These are phyloP conservation scores for Plasmodium vivax DNA, from an alignment of 169 alveolate genomes.

Conservation along the genomic window DNA sequence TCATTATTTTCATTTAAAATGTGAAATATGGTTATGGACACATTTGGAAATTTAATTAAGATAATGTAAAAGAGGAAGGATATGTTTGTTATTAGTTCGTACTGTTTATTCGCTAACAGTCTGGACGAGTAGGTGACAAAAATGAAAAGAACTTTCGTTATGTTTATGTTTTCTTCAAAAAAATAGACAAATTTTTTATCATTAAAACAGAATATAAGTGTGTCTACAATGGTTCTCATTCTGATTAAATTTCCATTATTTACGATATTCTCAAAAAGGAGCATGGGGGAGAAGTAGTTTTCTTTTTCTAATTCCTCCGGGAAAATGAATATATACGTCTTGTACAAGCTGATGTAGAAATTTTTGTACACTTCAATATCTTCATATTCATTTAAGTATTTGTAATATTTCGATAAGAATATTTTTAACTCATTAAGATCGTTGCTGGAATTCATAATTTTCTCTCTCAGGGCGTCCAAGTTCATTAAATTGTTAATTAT, in stretches of 20 bases:
- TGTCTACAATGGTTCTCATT: conserved; percentile 77
- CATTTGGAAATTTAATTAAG: conserved; percentile 74
- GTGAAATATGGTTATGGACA: conserved; percentile 74
- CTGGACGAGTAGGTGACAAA: conserved; percentile 82
- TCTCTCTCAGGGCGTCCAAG: conserved; percentile 61
- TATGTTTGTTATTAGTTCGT: conserved; percentile 76
- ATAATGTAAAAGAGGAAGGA: conserved; percentile 75
- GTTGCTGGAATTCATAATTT: conserved; percentile 74
- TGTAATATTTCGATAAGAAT: conserved; percentile 71
- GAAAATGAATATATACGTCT: conserved; percentile 72
- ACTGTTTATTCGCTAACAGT: conserved; percentile 77
- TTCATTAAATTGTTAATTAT: conserved; percentile 74
- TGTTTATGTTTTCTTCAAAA: conserved; percentile 81
- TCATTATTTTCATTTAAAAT: conserved; percentile 76
- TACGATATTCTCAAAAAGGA: conserved; percentile 80
- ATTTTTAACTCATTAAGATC: conserved; percentile 75
- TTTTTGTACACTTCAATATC: conserved; percentile 74
- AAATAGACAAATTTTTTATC: conserved; percentile 78
- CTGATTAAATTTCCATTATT: conserved; percentile 76
- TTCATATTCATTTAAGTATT: conserved; percentile 74
- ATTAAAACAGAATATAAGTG: conserved; percentile 80
- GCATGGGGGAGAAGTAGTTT: conserved; percentile 78
- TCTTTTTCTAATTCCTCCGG: conserved; percentile 80
- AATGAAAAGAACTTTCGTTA: conserved; percentile 77
- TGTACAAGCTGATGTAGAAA: conserved; percentile 70